Percentiles rank a stretch among this genome's conserved stretches.
Evolutionary conservation across 1,284 basidiomycete genomes (phyloP).

Genomic region (Hortiboletus rubellus): DNA sequence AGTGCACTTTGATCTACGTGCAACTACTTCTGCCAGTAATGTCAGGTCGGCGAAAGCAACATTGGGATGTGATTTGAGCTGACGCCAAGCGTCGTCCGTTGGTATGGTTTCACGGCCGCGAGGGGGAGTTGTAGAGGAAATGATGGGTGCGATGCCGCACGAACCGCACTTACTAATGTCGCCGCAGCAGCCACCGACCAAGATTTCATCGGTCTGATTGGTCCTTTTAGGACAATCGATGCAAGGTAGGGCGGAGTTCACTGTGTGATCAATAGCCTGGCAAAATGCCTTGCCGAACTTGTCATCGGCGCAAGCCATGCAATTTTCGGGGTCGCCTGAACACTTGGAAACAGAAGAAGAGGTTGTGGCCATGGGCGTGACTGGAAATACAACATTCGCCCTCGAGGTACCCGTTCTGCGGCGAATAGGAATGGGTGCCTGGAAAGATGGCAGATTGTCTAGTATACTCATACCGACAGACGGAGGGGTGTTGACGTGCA

Average conservation of each 20-base stretch:
- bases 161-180: constrained; percentile 34
- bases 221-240: constrained; percentile 49
- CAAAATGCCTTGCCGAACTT: constrained; percentile 87
- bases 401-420: constrained; percentile 45
- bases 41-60: constrained; percentile 79
- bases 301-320: constrained; percentile 77
- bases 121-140: constrained; percentile 26
- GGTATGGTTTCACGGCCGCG: constrained; percentile 60
- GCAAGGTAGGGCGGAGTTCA: constrained; percentile 50
- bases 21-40: constrained; percentile 85
- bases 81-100: constrained; percentile 82
- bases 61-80: constrained; percentile 87
- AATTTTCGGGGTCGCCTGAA: constrained; percentile 66
- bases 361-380: constrained; percentile 35
- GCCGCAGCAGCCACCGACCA: constrained; percentile 35
- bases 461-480: constrained; percentile 52
- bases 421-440: constrained; percentile 74
- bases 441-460: constrained; percentile 74
- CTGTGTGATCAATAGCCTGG: constrained; percentile 65
- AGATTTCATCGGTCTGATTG: constrained; percentile 24
- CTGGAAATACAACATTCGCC: constrained; percentile 53
- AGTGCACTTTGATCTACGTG: constrained; percentile 74
- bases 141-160: constrained; percentile 36
- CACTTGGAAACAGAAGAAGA: constrained; percentile 35
- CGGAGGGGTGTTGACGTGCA: constrained; percentile 15